Conservation (phyloP, 23 red algal genomes). For the Gracilaria vermiculophylla region DNA sequence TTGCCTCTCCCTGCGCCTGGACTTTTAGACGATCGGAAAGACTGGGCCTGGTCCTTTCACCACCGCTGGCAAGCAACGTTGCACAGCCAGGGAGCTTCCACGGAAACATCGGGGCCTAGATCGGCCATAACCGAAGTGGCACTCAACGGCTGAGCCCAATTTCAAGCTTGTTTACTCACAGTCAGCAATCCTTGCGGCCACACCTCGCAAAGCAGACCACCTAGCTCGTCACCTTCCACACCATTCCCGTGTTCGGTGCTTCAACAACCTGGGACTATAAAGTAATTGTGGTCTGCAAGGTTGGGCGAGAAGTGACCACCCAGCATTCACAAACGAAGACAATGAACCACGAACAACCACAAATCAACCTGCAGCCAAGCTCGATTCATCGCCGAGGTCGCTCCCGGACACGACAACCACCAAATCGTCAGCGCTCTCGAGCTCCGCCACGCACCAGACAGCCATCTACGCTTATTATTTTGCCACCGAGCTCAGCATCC, state of each 20-base stretch:
- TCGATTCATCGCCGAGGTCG: background rate
- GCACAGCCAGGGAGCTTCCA: background rate
- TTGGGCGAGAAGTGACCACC: background rate
- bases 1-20: no score
- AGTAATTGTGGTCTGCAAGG: no score
- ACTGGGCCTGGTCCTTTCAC: no score
- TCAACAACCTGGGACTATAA: no score
- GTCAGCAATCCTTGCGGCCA: background rate
- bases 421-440: slow-evolving; percentile 2
- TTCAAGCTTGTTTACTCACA: background rate
- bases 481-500: background rate
- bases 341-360: background rate
- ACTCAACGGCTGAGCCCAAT: background rate
- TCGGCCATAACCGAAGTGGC: background rate
- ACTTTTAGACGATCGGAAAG: no score
- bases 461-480: background rate
- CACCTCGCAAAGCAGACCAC: background rate
- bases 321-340: background rate
- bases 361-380: background rate
- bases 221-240: background rate
- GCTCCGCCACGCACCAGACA: slow-evolving; percentile 1
- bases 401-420: slow-evolving; percentile 5
- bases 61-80: background rate
- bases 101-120: background rate
- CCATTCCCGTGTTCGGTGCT: no score